phyloP scores from a whole-genome alignment of 2,329 filamentous ascomycete genomes.

The Truncatella angustata region DNA sequence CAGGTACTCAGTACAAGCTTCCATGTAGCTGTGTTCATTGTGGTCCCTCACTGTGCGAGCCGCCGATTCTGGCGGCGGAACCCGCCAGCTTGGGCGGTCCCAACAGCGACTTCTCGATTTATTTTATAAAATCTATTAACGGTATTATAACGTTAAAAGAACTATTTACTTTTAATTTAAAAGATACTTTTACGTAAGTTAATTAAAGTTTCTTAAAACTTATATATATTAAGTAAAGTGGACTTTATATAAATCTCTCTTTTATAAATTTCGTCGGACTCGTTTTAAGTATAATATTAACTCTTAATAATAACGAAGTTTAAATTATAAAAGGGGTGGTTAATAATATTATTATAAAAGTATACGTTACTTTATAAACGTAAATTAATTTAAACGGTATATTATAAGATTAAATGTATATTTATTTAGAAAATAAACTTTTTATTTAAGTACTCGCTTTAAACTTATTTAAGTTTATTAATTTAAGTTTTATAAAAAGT shows the following conservation, averaged over 20 bases:
- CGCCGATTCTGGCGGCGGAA: too few relatives aligned
- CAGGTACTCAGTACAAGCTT: too few relatives aligned
- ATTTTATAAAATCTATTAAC: constrained; percentile 28
- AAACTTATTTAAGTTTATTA: constrained; percentile 35
- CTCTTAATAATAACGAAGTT: constrained; percentile 29
- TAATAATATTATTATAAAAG: constrained; percentile 30
- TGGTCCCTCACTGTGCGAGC: too few relatives aligned
- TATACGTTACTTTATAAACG: constrained; percentile 38
- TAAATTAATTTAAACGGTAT: constrained; percentile 37
- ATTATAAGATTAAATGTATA: constrained; percentile 45
- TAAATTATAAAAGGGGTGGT: constrained; percentile 41
- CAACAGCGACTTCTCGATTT: constrained; percentile 38
- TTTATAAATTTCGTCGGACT: constrained; percentile 53
- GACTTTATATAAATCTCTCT: constrained; percentile 48
- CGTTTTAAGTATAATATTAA: constrained; percentile 46
- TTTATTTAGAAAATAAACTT: constrained; percentile 31
- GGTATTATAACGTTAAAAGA: constrained; percentile 40
- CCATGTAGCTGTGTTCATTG: too few relatives aligned
- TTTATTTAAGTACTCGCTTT: constrained; percentile 45
- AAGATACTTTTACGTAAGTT: constrained; percentile 39
- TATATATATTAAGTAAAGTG: constrained; percentile 36
- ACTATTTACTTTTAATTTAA: constrained; percentile 42
- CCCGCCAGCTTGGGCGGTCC: constrained; percentile 44
- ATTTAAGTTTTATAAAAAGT: constrained; percentile 32
- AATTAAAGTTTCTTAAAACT: constrained; percentile 52